Conservation (phyloP, 306 rosid species). For the Calophaca sinica region DNA sequence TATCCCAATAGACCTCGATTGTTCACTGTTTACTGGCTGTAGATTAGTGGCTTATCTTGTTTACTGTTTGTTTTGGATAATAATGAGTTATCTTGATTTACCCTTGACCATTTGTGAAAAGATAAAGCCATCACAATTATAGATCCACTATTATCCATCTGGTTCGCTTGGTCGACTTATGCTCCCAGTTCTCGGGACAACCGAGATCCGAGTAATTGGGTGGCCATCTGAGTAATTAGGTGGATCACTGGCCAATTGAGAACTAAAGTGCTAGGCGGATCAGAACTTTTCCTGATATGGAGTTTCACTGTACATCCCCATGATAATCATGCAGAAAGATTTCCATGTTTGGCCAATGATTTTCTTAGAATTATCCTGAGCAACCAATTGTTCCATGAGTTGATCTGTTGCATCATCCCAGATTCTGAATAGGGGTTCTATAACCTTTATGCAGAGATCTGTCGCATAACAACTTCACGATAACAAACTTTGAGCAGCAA, state of each 20-base stretch:
- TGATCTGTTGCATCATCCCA: conserved; percentile 1
- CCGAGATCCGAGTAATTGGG: no score
- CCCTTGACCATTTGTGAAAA: no score
- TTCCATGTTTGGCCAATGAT: not conserved
- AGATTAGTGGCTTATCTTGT: not conserved
- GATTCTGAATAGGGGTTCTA: conserved; percentile 4
- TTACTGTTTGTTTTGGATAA: not conserved
- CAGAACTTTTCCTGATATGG: not conserved
- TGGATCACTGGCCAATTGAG: no score
- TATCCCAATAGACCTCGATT: not conserved
- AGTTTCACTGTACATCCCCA: not conserved
- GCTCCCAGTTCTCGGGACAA: no score
- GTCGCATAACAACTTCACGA: conserved; percentile 59
- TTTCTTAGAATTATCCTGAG: conserved; percentile 7
- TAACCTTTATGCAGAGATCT: conserved; percentile 55
- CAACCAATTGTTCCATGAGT: conserved; percentile 24
- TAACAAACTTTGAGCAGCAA: not conserved
- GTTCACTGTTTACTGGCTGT: not conserved
- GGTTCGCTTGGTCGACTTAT: not conserved
- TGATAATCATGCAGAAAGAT: not conserved
- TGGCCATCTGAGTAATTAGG: no score
- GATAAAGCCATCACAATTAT: not conserved
- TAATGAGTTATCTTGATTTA: no score
- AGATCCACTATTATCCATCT: not conserved
- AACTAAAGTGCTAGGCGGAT: not conserved